These are phyloP conservation scores for Cladosporium sp. DNA, from an alignment of 2,329 filamentous ascomycete genomes.

Conservation along the genomic window DNA sequence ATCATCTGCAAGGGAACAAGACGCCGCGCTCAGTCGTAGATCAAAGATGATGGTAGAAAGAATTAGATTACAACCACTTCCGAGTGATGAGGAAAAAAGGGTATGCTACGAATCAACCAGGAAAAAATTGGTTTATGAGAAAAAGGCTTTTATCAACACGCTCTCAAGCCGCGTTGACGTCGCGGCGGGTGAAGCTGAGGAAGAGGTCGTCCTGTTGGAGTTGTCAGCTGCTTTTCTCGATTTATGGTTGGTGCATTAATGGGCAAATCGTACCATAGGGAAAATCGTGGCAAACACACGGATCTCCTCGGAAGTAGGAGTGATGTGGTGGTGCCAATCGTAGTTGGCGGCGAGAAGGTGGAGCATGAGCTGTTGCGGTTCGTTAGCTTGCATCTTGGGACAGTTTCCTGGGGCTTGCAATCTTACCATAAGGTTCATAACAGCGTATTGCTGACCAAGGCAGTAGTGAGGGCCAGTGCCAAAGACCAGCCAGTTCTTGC, in stretches of 20 bases:
- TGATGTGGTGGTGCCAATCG: slow-evolving; percentile 86
- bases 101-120: not conserved
- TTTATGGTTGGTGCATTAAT: not conserved
- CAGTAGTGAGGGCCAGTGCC: slow-evolving; percentile 96
- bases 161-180: not conserved
- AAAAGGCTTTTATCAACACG: not conserved
- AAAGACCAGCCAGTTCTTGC: slow-evolving; percentile 97
- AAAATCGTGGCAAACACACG: slow-evolving; percentile 99
- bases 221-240: not conserved
- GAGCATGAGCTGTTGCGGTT: slow-evolving; percentile 55
- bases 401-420: not conserved
- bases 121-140: not conserved
- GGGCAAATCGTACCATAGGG: slow-evolving; percentile 66
- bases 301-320: slow-evolving; percentile 82
- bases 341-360: slow-evolving; percentile 30
- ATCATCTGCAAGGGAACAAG: no score
- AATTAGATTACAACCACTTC: slow-evolving; percentile 8
- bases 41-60: not conserved
- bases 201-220: slow-evolving; percentile 12
- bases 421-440: slow-evolving; percentile 68
- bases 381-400: not conserved
- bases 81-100: not conserved
- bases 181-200: slow-evolving; percentile 14
- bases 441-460: slow-evolving; percentile 86
- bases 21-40: not conserved